phyloP scores from a whole-genome alignment of 1,284 basidiomycete genomes.

The Leccinum pachyderme region DNA sequence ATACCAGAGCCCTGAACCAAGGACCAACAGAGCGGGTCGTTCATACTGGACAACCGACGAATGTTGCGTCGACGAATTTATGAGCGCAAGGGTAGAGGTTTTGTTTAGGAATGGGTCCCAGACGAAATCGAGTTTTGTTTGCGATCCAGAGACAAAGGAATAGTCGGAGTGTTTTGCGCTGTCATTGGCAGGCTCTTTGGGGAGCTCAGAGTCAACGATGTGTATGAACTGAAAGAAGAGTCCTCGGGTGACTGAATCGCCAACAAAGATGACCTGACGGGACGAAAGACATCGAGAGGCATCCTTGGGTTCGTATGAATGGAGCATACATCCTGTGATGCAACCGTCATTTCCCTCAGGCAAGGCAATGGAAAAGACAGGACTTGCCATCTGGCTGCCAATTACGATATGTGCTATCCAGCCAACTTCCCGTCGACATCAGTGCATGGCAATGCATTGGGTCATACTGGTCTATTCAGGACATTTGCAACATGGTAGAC shows the following conservation, averaged over 20 bases:
- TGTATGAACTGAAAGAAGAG: constrained; percentile 76
- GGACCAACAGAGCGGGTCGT: constrained; percentile 64
- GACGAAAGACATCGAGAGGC: constrained; percentile 51
- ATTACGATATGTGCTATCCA: constrained; percentile 61
- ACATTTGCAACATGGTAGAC: background rate
- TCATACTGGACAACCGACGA: constrained; percentile 6
- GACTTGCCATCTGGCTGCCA: constrained; percentile 84
- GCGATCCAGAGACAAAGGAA: constrained; percentile 42
- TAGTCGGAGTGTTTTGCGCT: constrained; percentile 71
- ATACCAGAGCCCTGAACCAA: constrained; percentile 88
- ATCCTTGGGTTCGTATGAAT: constrained; percentile 58
- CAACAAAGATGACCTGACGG: constrained; percentile 69
- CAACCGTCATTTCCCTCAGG: constrained; percentile 9
- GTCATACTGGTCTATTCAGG: constrained; percentile 61
- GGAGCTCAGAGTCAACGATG: constrained; percentile 54
- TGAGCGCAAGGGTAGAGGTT: constrained; percentile 46
- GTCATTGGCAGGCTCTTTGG: constrained; percentile 52
- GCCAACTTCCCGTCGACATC: constrained; percentile 74
- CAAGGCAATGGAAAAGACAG: background rate
- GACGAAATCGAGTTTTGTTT: constrained; percentile 61
- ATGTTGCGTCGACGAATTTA: constrained; percentile 23
- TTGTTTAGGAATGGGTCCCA: constrained; percentile 85
- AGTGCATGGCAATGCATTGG: constrained; percentile 71
- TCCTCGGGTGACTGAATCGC: constrained; percentile 81
- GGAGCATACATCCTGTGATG: constrained; percentile 69